These are phyloP conservation scores for Termitomyces sp. DNA, from an alignment of 768 basidiomycete species.

Conservation along the genomic window DNA sequence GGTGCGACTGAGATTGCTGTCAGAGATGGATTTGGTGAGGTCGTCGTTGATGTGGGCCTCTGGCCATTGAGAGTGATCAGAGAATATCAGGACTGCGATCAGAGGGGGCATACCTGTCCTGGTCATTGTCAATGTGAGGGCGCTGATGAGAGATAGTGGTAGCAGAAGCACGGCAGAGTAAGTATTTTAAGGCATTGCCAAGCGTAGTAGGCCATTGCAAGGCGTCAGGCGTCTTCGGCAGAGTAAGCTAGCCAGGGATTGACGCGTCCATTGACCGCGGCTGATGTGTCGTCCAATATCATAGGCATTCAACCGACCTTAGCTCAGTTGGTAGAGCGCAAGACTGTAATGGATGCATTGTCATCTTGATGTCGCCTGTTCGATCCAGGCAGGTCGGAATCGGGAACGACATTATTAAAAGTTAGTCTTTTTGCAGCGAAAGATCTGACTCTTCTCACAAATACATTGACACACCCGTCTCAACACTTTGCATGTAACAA, in stretches of 20 bases:
- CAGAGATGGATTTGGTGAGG: background rate
- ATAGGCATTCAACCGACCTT: slow-evolving; percentile 36
- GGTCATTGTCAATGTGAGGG: background rate
- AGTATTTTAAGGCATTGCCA: too few relatives aligned
- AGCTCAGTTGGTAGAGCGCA: slow-evolving; percentile 48
- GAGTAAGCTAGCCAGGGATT: too few relatives aligned
- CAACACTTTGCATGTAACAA: too few relatives aligned
- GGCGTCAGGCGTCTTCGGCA: too few relatives aligned
- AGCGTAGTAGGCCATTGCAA: too few relatives aligned
- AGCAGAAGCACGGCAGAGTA: background rate
- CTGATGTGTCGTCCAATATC: too few relatives aligned
- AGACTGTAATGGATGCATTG: slow-evolving; percentile 32
- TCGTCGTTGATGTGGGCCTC: slow-evolving; percentile 4
- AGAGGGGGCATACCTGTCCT: background rate
- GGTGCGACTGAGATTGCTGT: background rate
- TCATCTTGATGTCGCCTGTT: background rate
- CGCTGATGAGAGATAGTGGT: background rate
- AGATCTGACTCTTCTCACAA: too few relatives aligned
- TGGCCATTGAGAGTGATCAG: background rate
- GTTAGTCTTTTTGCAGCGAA: too few relatives aligned
- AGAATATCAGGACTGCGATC: too few relatives aligned
- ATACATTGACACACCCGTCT: too few relatives aligned
- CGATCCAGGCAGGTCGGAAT: slow-evolving; percentile 6
- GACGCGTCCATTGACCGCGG: too few relatives aligned
- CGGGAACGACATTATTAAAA: too few relatives aligned